Evolutionary conservation across 2,329 filamentous ascomycete species (phyloP), one percentile per base, ranked within the genome.

Genomic region (Sordariomycetes sp.): DNA sequence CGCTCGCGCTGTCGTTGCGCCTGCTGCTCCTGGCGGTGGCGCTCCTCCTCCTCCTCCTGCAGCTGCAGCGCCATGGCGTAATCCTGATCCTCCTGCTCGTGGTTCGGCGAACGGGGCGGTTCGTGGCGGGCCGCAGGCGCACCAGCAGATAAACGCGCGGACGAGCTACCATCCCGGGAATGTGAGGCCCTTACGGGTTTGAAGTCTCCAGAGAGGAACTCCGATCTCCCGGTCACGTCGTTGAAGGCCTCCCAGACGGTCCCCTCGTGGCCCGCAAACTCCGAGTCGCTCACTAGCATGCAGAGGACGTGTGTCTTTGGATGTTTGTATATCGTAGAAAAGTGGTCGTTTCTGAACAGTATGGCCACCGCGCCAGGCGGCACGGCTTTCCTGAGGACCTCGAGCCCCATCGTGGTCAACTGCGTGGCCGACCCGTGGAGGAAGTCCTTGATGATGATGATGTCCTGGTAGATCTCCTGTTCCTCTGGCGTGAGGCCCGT

Each of bases 311-410:
- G 78, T 0, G 86, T 90, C 52, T 85, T 76, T 0, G 93, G 90
- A 65, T 97, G 90, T 61, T 92, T 90, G 71, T 96, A 96, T 0
- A 99, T 71, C 0, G 93, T 97, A 50, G 90, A 91, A 67, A 99
- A 99, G 69, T 99, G 94, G 67, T 99, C 93, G 65, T 99, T 99
- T 28, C 94, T 84, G 75, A 99, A 99, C 1, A 99, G 73, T 55
- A 99, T 97, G 0, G 90, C 90, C 61, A 97, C 83, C 1, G 88
- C 84, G 1, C 91, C 93, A 1, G 90, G 87, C 14, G 80, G 75
- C 59, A 97, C 79, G 6, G 81, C 85, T 55, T 83, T 81, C 0
- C 79, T 80, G 46, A 97, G 85, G 1, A 88, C 82, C 46, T 88
- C 81, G 2, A 99, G 78, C 0, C 94, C 94, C 70, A 87, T 88